Evolutionary conservation across 2,329 filamentous ascomycete genomes (phyloP).

Genomic region (Mollisia scopiformis): DNA sequence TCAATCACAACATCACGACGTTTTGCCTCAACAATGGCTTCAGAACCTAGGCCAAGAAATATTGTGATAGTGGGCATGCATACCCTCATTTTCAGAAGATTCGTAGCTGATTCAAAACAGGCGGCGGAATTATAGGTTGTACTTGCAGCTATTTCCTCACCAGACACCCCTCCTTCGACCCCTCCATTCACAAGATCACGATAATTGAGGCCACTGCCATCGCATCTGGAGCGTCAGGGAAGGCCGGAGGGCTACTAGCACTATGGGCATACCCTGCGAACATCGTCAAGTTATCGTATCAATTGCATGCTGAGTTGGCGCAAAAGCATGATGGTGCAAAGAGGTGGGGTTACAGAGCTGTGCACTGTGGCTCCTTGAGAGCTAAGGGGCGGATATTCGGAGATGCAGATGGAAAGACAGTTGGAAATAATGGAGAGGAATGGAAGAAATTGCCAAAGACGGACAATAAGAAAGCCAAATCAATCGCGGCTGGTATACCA

Average conservation of each 20-base stretch:
- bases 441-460: slow-evolving; percentile 68
- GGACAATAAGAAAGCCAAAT: slow-evolving; percentile 47
- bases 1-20: neutral
- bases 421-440: slow-evolving; percentile 37
- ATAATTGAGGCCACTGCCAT: slow-evolving; percentile 85
- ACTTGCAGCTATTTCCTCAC: slow-evolving; percentile 92
- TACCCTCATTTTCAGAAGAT: neutral
- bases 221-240: slow-evolving; percentile 91
- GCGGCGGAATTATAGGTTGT: slow-evolving; percentile 90
- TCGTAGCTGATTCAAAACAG: slow-evolving; percentile 20
- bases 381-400: slow-evolving; percentile 29
- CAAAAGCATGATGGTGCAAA: slow-evolving; percentile 77
- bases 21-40: slow-evolving; percentile 14
- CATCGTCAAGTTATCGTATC: slow-evolving; percentile 85
- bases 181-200: slow-evolving; percentile 75
- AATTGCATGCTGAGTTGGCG: slow-evolving; percentile 82
- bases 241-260: slow-evolving; percentile 88
- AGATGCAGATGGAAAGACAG: slow-evolving; percentile 4
- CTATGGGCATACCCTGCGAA: slow-evolving; percentile 88
- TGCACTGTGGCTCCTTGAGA: slow-evolving; percentile 66
- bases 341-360: slow-evolving; percentile 83
- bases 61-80: slow-evolving; percentile 38
- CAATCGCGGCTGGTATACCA: slow-evolving; percentile 65
- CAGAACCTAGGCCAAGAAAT: slow-evolving; percentile 23
- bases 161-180: slow-evolving; percentile 80